phyloP scores from a whole-genome alignment of 164 flowering plant species.

The Brasenia schreberi region DNA sequence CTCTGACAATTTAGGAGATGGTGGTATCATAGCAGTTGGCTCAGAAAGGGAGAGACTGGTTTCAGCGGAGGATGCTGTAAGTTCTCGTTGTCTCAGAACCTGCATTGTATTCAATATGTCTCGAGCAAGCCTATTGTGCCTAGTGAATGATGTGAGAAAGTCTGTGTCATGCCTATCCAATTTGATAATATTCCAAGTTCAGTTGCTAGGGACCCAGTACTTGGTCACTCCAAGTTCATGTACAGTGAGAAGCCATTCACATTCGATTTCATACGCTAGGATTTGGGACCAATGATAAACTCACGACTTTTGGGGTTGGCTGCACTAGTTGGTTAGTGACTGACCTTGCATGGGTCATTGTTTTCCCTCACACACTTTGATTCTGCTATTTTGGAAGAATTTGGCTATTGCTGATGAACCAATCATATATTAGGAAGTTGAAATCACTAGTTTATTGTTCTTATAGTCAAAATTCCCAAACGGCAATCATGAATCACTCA shows the following conservation, averaged over 20 bases:
- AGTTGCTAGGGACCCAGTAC: not conserved
- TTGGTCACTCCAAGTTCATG: not conserved
- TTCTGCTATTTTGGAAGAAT: too few species aligned
- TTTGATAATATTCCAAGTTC: not conserved
- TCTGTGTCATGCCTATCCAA: not conserved
- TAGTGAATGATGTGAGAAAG: not conserved
- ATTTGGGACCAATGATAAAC: not conserved
- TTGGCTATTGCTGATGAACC: too few species aligned
- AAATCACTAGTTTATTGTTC: too few species aligned
- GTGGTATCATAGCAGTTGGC: conserved; percentile 79
- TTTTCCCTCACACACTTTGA: too few species aligned
- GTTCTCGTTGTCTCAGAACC: conserved; percentile 9
- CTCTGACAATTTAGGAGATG: conserved; percentile 28
- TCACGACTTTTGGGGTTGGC: too few species aligned
- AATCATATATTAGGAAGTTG: too few species aligned
- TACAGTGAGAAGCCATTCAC: not conserved
- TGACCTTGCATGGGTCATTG: too few species aligned
- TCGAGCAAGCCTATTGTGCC: not conserved
- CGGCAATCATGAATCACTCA: too few species aligned
- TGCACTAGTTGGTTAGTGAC: too few species aligned
- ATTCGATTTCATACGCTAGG: not conserved
- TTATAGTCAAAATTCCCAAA: too few species aligned
- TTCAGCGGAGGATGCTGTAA: conserved; percentile 92
- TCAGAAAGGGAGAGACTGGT: conserved; percentile 74
- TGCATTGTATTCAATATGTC: not conserved